Conservation (phyloP, 768 basidiomycete genomes). For the Lactarius trivialis region DNA sequence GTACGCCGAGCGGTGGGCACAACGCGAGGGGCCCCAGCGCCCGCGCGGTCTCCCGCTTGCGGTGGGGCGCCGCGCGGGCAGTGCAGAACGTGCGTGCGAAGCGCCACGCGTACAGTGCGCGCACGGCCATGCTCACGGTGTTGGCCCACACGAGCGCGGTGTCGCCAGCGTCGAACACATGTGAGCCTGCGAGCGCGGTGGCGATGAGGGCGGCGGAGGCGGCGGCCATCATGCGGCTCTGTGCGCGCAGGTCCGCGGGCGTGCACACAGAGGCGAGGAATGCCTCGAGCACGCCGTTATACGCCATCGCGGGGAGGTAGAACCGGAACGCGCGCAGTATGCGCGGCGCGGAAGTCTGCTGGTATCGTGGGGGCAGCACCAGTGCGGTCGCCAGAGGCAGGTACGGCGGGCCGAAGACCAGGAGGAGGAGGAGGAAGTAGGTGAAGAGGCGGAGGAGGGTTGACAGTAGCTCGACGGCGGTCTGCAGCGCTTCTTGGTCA, state of each 20-base stretch:
- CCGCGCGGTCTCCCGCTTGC: neutral
- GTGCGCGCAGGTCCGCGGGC: slow-evolving; percentile 55
- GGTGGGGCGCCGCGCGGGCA: neutral
- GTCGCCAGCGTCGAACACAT: slow-evolving; percentile 46
- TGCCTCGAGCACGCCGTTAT: slow-evolving; percentile 90
- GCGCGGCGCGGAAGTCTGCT: slow-evolving; percentile 68
- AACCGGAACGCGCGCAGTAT: slow-evolving; percentile 77
- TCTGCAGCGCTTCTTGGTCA: slow-evolving; percentile 21
- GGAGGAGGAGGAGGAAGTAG: slow-evolving; percentile 65
- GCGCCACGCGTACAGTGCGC: slow-evolving; percentile 53
- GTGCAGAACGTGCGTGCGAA: slow-evolving; percentile 48
- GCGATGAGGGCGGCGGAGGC: slow-evolving; percentile 67
- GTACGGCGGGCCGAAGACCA: slow-evolving; percentile 71
- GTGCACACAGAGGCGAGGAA: slow-evolving; percentile 78
- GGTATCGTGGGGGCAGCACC: slow-evolving; percentile 64
- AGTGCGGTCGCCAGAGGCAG: slow-evolving; percentile 61
- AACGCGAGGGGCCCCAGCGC: slow-evolving; percentile 2
- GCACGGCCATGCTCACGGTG: slow-evolving; percentile 53
- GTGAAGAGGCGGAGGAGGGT: slow-evolving; percentile 50
- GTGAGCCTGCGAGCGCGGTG: slow-evolving; percentile 44
- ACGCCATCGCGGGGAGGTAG: slow-evolving; percentile 83
- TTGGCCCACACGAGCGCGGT: slow-evolving; percentile 72
- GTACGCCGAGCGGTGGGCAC: slow-evolving; percentile 26
- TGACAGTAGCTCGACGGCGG: slow-evolving; percentile 44
- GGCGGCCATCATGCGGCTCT: slow-evolving; percentile 78